Conservation (phyloP, 352 stramenopile species). For the Pythium insidiosum region DNA sequence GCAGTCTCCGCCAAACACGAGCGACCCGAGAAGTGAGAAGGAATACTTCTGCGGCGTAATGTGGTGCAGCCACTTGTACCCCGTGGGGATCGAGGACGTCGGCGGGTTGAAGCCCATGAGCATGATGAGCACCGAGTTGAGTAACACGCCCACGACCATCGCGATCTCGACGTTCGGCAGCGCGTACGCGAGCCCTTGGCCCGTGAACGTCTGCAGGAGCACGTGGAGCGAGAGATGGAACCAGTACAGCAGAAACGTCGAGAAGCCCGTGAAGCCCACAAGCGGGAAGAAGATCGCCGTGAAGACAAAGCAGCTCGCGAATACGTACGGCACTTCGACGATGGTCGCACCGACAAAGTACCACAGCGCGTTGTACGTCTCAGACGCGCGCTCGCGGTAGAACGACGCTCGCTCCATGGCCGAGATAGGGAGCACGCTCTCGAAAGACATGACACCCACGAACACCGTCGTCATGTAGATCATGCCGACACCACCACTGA, state of each 20-base stretch:
- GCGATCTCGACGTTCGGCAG: constrained; percentile 22
- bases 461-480: constrained; percentile 70
- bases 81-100: constrained; percentile 30
- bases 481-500: constrained; percentile 34
- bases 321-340: constrained; percentile 44
- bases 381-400: constrained; percentile 87
- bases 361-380: constrained; percentile 85
- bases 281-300: constrained; percentile 23
- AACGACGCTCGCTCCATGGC: constrained; percentile 78
- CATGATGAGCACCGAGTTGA: constrained; percentile 67
- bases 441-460: constrained; percentile 49
- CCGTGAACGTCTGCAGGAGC: constrained; percentile 21
- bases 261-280: constrained; percentile 19
- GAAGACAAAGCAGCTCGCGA: constrained; percentile 18
- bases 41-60: constrained; percentile 25
- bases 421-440: constrained; percentile 55
- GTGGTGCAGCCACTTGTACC: constrained; percentile 55
- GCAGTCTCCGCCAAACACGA: constrained; percentile 17
- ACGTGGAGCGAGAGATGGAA: constrained; percentile 14
- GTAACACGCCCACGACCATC: constrained; percentile 15
- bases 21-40: constrained; percentile 9
- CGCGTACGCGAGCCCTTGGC: constrained; percentile 16
- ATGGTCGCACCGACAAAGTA: constrained; percentile 68
- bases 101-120: constrained; percentile 74
- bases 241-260: constrained; percentile 18